Percentiles rank a stretch among this genome's conserved stretches.
These are phyloP conservation scores for Nannochloropsis gaditana DNA, from an alignment of 108 stramenopile species.

Conservation along the genomic window DNA sequence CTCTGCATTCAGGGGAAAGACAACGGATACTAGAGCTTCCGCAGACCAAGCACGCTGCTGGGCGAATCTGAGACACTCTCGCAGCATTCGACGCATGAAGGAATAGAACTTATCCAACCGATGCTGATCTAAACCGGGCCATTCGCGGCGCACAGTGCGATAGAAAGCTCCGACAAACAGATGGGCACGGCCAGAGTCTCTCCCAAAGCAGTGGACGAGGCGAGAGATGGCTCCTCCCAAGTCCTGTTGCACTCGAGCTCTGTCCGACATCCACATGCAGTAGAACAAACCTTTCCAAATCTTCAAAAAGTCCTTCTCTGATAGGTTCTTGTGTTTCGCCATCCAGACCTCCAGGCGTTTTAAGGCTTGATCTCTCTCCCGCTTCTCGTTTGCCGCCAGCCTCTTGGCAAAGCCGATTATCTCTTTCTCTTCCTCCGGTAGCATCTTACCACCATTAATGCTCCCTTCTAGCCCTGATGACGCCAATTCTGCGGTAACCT, in stretches of 20 bases:
- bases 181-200: slow-evolving; percentile 28
- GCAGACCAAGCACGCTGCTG: neutral
- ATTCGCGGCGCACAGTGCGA: slow-evolving; percentile 47
- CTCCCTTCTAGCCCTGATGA: neutral
- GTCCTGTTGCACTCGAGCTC: slow-evolving; percentile 46
- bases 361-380: slow-evolving; percentile 11
- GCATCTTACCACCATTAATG: neutral
- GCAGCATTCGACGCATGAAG: slow-evolving; percentile 41
- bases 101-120: slow-evolving; percentile 51
- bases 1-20: neutral
- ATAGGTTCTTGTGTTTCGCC: neutral
- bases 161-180: slow-evolving; percentile 41
- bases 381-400: neutral
- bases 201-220: slow-evolving; percentile 36
- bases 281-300: slow-evolving; percentile 57
- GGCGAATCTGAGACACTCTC: slow-evolving; percentile 32
- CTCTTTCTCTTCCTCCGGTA: neutral
- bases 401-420: neutral
- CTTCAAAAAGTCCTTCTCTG: slow-evolving; percentile 31
- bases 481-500: neutral
- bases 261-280: slow-evolving; percentile 60
- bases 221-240: slow-evolving; percentile 42
- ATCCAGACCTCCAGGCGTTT: slow-evolving; percentile 19
- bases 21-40: neutral
- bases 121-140: slow-evolving; percentile 44